These are phyloP conservation scores for Termitomyces sp. DNA, from an alignment of 768 basidiomycete species.

Conservation along the genomic window DNA sequence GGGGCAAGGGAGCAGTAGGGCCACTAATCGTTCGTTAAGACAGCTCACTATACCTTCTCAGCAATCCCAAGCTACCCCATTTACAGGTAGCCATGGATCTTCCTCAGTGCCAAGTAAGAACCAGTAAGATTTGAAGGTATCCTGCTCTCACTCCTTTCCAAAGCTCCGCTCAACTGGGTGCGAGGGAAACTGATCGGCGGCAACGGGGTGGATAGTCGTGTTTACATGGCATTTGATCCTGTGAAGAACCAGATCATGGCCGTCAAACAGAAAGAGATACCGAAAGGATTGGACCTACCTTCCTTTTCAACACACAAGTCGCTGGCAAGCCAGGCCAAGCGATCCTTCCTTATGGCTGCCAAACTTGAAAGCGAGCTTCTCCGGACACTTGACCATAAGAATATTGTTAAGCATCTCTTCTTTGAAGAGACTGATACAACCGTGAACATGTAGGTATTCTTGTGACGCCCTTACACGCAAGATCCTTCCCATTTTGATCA, in stretches of 20 bases:
- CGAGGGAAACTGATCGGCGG: slow-evolving; percentile 96
- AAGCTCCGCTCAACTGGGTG: slow-evolving; percentile 96
- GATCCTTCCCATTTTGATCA: background rate
- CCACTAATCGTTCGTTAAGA: background rate
- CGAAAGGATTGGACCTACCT: slow-evolving; percentile 45
- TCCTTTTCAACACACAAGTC: background rate
- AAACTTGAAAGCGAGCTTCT: slow-evolving; percentile 93
- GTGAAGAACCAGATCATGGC: slow-evolving; percentile 97
- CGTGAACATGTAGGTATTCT: slow-evolving; percentile 82
- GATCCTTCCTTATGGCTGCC: slow-evolving; percentile 82
- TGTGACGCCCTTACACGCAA: no score
- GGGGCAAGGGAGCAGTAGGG: background rate
- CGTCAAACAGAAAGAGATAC: slow-evolving; percentile 97
- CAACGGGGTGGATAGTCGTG: slow-evolving; percentile 91
- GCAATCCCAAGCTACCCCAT: background rate
- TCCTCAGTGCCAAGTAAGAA: slow-evolving; percentile 11
- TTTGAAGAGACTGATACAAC: slow-evolving; percentile 83
- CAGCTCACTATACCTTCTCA: background rate
- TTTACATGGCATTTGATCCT: slow-evolving; percentile 93
- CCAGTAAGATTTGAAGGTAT: slow-evolving; percentile 1
- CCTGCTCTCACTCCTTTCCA: slow-evolving; percentile 9
- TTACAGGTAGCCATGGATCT: background rate
- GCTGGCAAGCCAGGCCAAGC: slow-evolving; percentile 60
- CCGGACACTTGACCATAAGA: slow-evolving; percentile 91
- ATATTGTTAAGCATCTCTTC: slow-evolving; percentile 95